A percentile compares a stretch with the other conserved stretches of the same genome.
These are phyloP conservation scores for Alternaria tenuissima DNA, from an alignment of 2,329 filamentous ascomycete species.

Conservation along the genomic window DNA sequence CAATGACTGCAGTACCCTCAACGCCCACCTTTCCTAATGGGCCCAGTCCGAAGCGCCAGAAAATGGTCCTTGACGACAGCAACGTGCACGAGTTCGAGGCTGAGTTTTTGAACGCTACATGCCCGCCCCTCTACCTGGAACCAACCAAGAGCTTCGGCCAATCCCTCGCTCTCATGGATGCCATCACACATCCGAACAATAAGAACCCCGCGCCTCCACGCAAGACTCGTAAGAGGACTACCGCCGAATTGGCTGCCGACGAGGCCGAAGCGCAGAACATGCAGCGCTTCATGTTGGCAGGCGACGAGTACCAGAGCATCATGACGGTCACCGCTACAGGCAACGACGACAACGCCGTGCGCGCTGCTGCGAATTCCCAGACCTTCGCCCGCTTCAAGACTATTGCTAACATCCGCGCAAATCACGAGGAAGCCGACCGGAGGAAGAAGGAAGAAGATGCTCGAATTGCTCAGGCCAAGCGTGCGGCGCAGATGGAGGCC, in stretches of 20 bases:
- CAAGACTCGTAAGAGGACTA: conserved; percentile 90
- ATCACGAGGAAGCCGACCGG: conserved; percentile 75
- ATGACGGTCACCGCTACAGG: conserved; percentile 65
- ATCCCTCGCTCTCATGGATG: conserved; percentile 74
- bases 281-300: conserved; percentile 90
- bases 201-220: conserved; percentile 78
- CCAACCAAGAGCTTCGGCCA: conserved; percentile 75
- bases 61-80: conserved; percentile 77
- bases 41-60: conserved; percentile 75
- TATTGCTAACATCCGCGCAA: conserved; percentile 81
- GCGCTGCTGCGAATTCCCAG: conserved; percentile 79
- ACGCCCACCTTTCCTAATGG: conserved; percentile 64
- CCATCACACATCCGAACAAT: conserved; percentile 79
- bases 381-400: conserved; percentile 92
- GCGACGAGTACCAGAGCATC: conserved; percentile 80
- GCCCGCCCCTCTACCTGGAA: conserved; percentile 78
- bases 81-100: conserved; percentile 80
- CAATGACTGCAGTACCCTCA: conserved; percentile 63
- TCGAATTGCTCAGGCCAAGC: conserved; percentile 46
- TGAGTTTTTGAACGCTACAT: conserved; percentile 75
- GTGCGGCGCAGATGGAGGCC: conserved; percentile 50
- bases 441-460: conserved; percentile 61
- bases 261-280: conserved; percentile 89
- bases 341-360: conserved; percentile 69
- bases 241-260: conserved; percentile 93